Percentiles rank a stretch among this genome's conserved stretches.
Conservation (phyloP, 2,329 filamentous ascomycete species). For the Thelonectria discophora region DNA sequence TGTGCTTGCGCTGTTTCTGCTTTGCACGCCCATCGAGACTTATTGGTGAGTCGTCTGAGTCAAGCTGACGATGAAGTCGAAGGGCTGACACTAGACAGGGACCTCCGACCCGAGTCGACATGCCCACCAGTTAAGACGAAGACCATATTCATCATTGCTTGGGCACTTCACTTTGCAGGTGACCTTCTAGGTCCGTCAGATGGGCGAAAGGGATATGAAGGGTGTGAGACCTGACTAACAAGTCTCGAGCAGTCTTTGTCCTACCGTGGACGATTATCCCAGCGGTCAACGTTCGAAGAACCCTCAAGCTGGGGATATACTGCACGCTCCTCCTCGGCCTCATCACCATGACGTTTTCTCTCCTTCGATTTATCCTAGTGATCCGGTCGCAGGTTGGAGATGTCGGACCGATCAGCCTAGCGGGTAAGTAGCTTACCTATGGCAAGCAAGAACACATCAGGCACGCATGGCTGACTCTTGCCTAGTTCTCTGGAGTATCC, state of each 20-base stretch:
- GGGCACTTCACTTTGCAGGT: slow-evolving; percentile 9
- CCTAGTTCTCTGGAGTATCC: slow-evolving; percentile 13
- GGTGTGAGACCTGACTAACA: background rate
- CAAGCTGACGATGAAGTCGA: background rate
- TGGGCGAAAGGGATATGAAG: background rate
- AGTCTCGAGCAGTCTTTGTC: slow-evolving; percentile 2
- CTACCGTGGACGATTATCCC: slow-evolving; percentile 11
- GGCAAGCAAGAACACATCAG: background rate
- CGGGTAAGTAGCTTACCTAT: background rate
- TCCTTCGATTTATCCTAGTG: slow-evolving; percentile 9
- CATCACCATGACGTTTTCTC: slow-evolving; percentile 10
- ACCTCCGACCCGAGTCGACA: slow-evolving; percentile 1
- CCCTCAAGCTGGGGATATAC: slow-evolving; percentile 5
- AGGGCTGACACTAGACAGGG: background rate
- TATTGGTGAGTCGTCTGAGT: slow-evolving; percentile 1
- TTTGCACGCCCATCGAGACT: slow-evolving; percentile 6
- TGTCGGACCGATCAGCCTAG: slow-evolving; percentile 7
- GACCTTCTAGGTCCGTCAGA: slow-evolving; percentile 2
- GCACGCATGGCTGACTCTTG: background rate
- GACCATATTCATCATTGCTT: slow-evolving; percentile 4
- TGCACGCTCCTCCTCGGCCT: slow-evolving; percentile 11
- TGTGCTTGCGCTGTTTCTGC: background rate
- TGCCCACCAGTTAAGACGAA: slow-evolving; percentile 1
- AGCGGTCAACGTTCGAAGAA: slow-evolving; percentile 3
- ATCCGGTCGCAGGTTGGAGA: background rate